Conservation (phyloP, 805 yeast species). For the Kurtzmaniella fragi region DNA sequence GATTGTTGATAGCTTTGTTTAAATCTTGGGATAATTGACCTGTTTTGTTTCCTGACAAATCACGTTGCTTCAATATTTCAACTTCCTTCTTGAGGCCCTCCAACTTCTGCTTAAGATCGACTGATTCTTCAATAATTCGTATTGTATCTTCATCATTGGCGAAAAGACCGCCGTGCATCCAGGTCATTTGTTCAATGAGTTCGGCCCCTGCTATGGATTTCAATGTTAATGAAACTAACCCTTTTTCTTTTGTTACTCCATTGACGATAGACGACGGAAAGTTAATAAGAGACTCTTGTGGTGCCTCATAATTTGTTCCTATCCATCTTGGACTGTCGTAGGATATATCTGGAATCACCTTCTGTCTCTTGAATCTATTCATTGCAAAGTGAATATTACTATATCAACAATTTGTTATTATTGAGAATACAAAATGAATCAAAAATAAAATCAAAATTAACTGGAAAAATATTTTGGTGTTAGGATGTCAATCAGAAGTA, state of each 20-base stretch:
- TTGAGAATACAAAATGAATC: no score
- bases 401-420: no score
- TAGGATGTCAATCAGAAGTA: no score
- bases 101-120: slow-evolving; percentile 8
- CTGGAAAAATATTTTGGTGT: no score
- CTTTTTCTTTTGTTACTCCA: slow-evolving; percentile 39
- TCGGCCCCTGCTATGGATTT: slow-evolving; percentile 33
- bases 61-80: slow-evolving; percentile 5
- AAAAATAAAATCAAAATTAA: no score
- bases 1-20: not conserved
- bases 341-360: no score
- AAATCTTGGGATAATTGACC: not conserved
- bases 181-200: slow-evolving; percentile 30
- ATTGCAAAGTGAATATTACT: no score
- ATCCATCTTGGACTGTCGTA: no score
- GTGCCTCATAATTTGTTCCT: slow-evolving; percentile 10
- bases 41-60: not conserved
- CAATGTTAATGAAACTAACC: slow-evolving; percentile 36
- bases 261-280: slow-evolving; percentile 33
- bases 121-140: slow-evolving; percentile 7
- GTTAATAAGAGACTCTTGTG: slow-evolving; percentile 16
- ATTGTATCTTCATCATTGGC: slow-evolving; percentile 8
- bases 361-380: no score
- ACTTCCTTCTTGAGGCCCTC: slow-evolving; percentile 19
- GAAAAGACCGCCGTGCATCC: slow-evolving; percentile 24